phyloP scores from a whole-genome alignment of 768 basidiomycete genomes.

The Podaxis sp. region DNA sequence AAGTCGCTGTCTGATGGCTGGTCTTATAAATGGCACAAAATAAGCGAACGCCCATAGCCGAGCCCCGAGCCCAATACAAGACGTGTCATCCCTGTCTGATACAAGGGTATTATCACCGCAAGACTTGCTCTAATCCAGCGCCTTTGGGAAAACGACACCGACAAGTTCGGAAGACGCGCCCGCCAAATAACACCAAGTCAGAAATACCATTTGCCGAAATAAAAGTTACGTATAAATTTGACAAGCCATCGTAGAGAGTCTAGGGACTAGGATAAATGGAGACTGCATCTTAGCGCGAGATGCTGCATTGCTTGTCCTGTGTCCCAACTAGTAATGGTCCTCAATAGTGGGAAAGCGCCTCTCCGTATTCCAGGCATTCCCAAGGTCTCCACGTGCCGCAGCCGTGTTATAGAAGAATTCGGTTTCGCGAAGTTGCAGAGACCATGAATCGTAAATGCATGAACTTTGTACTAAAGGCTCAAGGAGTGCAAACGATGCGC shows the following conservation, averaged over 20 bases:
- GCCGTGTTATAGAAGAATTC: slow-evolving; percentile 74
- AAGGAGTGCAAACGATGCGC: slow-evolving; percentile 61
- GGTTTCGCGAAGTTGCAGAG: slow-evolving; percentile 65
- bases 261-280: not conserved
- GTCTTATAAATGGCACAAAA: slow-evolving; percentile 6
- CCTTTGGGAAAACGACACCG: slow-evolving; percentile 28
- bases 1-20: slow-evolving; percentile 45
- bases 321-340: slow-evolving; percentile 1
- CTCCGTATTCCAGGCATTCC: not conserved
- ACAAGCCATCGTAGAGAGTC: slow-evolving; percentile 5
- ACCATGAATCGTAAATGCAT: slow-evolving; percentile 52
- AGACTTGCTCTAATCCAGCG: slow-evolving; percentile 46
- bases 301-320: not conserved
- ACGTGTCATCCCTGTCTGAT: not conserved
- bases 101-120: not conserved
- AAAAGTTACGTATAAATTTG: slow-evolving; percentile 3
- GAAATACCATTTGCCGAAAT: slow-evolving; percentile 43
- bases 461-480: slow-evolving; percentile 36
- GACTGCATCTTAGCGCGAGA: not conserved
- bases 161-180: slow-evolving; percentile 15
- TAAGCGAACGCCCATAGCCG: not conserved
- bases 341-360: not conserved
- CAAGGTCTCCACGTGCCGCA: not conserved
- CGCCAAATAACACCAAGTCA: slow-evolving; percentile 64
- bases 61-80: not conserved